A percentile compares a stretch with the other conserved stretches of the same genome.
Conservation (phyloP, 1,284 basidiomycete genomes). For the Cutaneotrichosporon sp. region DNA sequence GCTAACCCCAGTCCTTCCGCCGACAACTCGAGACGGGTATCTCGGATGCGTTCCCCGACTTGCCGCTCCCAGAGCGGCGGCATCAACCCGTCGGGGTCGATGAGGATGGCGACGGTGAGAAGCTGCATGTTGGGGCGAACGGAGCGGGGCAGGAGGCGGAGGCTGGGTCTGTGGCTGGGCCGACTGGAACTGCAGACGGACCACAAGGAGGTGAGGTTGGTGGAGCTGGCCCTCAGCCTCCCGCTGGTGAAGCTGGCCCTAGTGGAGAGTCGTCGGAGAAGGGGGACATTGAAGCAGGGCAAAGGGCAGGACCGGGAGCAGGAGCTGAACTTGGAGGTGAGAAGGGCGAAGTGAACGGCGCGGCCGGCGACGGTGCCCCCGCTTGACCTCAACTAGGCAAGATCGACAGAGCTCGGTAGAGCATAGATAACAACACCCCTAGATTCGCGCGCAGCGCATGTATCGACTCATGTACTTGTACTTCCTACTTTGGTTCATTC, state of each 20-base stretch:
- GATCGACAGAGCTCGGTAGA: neutral
- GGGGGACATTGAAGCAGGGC: no score
- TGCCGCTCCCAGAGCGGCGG: constrained; percentile 34
- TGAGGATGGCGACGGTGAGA: constrained; percentile 1
- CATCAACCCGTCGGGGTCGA: constrained; percentile 24
- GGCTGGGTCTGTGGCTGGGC: neutral
- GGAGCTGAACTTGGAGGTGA: neutral
- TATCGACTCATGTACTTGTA: no score
- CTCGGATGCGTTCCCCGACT: constrained; percentile 30
- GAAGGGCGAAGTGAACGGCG: neutral
- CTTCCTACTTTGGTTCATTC: no score
- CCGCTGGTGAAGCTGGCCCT: no score
- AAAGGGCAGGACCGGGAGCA: neutral
- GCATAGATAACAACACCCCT: neutral
- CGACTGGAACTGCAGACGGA: neutral
- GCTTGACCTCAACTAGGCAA: no score
- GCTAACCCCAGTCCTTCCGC: constrained; percentile 32
- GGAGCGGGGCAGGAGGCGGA: neutral
- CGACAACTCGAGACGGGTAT: constrained; percentile 34
- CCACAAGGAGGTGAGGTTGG: neutral
- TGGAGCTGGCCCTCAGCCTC: no score
- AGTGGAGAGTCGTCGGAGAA: no score
- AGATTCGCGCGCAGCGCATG: no score
- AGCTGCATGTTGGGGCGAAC: neutral
- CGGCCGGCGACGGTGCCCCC: no score